phyloP scores from a whole-genome alignment of 805 yeast genomes.

The Candida vartiovaarae region DNA sequence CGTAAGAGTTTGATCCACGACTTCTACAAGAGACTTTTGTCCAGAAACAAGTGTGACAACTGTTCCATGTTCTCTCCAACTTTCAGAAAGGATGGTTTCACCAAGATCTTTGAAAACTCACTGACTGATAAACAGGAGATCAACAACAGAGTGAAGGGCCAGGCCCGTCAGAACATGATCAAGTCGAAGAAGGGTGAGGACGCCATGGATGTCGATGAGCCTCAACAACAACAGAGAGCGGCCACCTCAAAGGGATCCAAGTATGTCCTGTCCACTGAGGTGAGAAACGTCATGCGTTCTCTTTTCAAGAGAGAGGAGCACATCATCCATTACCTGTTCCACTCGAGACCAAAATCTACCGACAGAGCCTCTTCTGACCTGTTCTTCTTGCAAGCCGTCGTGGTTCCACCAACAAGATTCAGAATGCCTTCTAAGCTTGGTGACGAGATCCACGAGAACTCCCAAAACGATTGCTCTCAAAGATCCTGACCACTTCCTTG shows the following conservation, averaged over 20 bases:
- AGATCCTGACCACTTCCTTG: conserved; percentile 71
- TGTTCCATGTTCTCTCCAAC: conserved; percentile 94
- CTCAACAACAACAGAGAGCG: conserved; percentile 5
- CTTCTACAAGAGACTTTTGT: conserved; percentile 63
- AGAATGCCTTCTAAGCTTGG: conserved; percentile 95
- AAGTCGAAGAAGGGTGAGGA: conserved; percentile 25
- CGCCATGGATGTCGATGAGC: conserved; percentile 25
- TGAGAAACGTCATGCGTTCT: conserved; percentile 66
- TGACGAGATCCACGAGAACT: conserved; percentile 90
- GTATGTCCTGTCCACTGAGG: conserved; percentile 82
- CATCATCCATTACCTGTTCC: conserved; percentile 68
- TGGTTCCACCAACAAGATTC: conserved; percentile 96
- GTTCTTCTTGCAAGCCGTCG: conserved; percentile 81
- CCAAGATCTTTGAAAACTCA: conserved; percentile 86
- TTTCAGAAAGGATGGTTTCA: conserved; percentile 90
- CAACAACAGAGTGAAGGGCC: conserved; percentile 79
- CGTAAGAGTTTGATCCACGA: conserved; percentile 69
- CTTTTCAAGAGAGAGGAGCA: conserved; percentile 71
- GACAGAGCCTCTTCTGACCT: conserved; percentile 58
- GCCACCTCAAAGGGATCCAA: conserved; percentile 62
- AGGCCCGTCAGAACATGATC: conserved; percentile 65
- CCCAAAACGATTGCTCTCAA: conserved; percentile 82
- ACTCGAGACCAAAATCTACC: conserved; percentile 60
- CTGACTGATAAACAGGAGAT: conserved; percentile 74
- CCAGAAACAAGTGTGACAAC: conserved; percentile 87